Base-by-base conservation (phyloP, 495 filamentous ascomycete genomes). In the Thermothielavioides terrestris region DNA sequence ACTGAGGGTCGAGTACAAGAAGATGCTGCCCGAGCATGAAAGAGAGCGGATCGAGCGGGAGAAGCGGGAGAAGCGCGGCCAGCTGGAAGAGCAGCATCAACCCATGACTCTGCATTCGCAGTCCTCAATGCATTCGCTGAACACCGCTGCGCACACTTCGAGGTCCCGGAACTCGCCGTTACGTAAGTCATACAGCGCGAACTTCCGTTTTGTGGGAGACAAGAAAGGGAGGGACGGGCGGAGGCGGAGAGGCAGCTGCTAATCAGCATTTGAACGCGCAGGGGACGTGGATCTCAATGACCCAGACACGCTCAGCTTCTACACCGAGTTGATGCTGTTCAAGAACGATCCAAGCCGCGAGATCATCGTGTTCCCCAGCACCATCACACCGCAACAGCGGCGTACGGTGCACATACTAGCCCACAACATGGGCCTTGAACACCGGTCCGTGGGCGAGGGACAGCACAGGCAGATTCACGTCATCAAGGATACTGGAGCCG, bases 1-100 rank as follows among this genome's bases (percentile, higher is more conserved):
- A 67, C 71, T 98, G 59, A 77, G 92, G 31, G 92, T 98, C 11
- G 92, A 98, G 64, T 98, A 97, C 69, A 98, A 98, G 76, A 98
- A 97, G 74, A 98, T 98, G 92, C 78, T 98, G 18, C 92, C 92
- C 10, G 74, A 89, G 40, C 85, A 89, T 46, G 92, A 98, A 65
- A 81, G 92, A 42, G 92, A 98, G 64, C 81, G 94, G 18, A 98
- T 98, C 53, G 92, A 98, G 63, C 77, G 92, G 23, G 92, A 97
- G 69, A 98, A 98, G 79, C 78, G 92, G 36, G 92, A 97, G 72
- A 86, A 92, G 61, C 83, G 92, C 53, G 92, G 92, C 38, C 92
- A 98, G 66, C 74, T 98, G 34, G 89, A 97, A 65, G 92, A 97
- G 69, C 92, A 98, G 67, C 92, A 98, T 65, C 78, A 89, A 23